These are phyloP conservation scores for Phytophthora palmivora DNA, from an alignment of 352 stramenopile genomes.

Conservation along the genomic window DNA sequence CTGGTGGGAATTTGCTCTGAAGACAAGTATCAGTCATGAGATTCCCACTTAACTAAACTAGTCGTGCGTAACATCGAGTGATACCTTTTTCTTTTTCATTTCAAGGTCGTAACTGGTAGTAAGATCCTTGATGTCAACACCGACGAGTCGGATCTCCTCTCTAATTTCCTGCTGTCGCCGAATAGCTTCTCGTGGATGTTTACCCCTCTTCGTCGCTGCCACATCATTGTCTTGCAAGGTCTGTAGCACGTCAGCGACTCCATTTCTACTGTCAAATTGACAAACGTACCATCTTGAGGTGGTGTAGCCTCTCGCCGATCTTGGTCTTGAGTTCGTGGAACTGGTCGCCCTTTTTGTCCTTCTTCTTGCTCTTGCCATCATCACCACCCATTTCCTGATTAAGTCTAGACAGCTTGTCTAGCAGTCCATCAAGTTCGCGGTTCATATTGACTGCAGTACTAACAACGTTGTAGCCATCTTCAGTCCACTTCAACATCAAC, in stretches of 20 bases:
- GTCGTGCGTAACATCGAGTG: too few species aligned
- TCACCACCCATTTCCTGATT: slow-evolving; percentile 85
- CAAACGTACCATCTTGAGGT: slow-evolving; percentile 71
- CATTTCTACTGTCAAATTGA: background rate
- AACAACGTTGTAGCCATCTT: slow-evolving; percentile 34
- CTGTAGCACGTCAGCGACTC: slow-evolving; percentile 29
- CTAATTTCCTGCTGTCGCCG: slow-evolving; percentile 80
- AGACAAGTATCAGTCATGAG: slow-evolving; percentile 7
- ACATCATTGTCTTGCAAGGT: slow-evolving; percentile 77
- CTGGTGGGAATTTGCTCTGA: slow-evolving; percentile 78
- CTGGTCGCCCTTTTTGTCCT: slow-evolving; percentile 66
- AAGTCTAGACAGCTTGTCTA: slow-evolving; percentile 78
- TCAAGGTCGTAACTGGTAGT: slow-evolving; percentile 74
- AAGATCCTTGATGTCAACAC: slow-evolving; percentile 80
- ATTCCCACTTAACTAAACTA: too few species aligned
- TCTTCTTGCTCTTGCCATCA: slow-evolving; percentile 74
- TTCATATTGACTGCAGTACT: slow-evolving; percentile 50
- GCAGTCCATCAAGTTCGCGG: slow-evolving; percentile 77
- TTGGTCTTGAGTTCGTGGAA: slow-evolving; percentile 87
- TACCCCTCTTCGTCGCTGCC: slow-evolving; percentile 63
- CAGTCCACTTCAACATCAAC: slow-evolving; percentile 37
- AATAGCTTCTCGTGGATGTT: slow-evolving; percentile 84
- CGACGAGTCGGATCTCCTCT: slow-evolving; percentile 79
- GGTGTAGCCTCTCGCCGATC: slow-evolving; percentile 79
- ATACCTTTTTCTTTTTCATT: slow-evolving; percentile 86